A percentile compares a stretch with the other conserved stretches of the same genome.
phyloP scores from a whole-genome alignment of 1,139 yeast species.

The Ogataea hybrid region DNA sequence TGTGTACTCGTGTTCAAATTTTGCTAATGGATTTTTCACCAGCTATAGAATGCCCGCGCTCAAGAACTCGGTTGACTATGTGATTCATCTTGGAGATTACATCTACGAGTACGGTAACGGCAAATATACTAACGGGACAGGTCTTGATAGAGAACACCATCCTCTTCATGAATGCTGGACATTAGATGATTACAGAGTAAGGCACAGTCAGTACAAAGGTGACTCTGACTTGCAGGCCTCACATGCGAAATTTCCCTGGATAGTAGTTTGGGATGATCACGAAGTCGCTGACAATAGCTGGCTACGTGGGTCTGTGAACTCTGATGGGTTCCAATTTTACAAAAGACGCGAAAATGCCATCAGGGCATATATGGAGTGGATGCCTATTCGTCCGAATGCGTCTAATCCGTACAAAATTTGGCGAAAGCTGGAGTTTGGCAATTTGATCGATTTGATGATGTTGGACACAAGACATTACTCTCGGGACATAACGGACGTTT shows the following conservation, averaged over 20 bases:
- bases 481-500: conserved; percentile 17
- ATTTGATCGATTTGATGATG: conserved; percentile 12
- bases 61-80: conserved; percentile 16
- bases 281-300: conserved; percentile 20
- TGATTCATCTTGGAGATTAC: conserved; percentile 19
- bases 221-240: conserved; percentile 17
- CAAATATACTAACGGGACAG: conserved; percentile 16
- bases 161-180: conserved; percentile 16
- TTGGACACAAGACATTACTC: conserved; percentile 19
- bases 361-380: conserved; percentile 18
- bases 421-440: conserved; percentile 16
- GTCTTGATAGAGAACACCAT: conserved; percentile 10
- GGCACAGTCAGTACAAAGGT: conserved; percentile 11
- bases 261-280: conserved; percentile 20
- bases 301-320: conserved; percentile 18
- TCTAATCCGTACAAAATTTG: conserved; percentile 13
- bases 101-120: conserved; percentile 19
- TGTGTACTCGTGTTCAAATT: conserved; percentile 18
- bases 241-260: conserved; percentile 16
- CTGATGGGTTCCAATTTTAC: conserved; percentile 13
- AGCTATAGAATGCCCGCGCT: conserved; percentile 16
- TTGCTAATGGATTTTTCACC: conserved; percentile 18
- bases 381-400: conserved; percentile 14
- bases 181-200: conserved; percentile 13
- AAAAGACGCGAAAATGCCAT: conserved; percentile 10